Base-by-base conservation (phyloP, 2,329 filamentous ascomycete species). In the Colletotrichum tropicale region DNA sequence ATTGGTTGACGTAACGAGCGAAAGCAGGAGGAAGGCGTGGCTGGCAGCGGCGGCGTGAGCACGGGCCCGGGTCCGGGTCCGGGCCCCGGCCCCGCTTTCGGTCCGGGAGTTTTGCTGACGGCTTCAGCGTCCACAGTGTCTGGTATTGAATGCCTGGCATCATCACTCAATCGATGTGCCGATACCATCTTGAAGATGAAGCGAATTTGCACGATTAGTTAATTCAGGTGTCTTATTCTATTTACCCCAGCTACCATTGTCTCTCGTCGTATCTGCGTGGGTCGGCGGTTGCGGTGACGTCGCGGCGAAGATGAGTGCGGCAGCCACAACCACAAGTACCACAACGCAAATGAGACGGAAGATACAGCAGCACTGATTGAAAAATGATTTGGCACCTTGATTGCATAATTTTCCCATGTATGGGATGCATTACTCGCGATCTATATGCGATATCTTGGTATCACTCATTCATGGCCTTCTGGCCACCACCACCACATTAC, bases 211-310 rank as follows among this genome's bases (percentile, higher is more conserved):
- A 9, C 8, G 16, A 38, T 38, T 3, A 6, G 34, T 36, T 2
- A 16, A 36, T 16, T 8, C 15, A 16, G 34, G 34, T 34, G 34
- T 34, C 6, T 34, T 7, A 2, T 15, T 15, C 6, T 34, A 6
- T 5, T 16, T 38, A 6, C 36, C 15, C 4, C 15, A 8, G 13
- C 6, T 16, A 38, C 7, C 36, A 38, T 18, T 18, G 36, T 16
- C 1, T 38, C 0, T 9, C 36, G 1, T 8, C 36, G 36, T 3
- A 18, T 18, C 1, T n/a, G 16, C 1, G 1, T 10, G 38, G 38
- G 16, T 18, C 0, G 38, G 38, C 38, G 8, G 0, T 18, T 43
- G 16, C 0, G 8, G 9, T n/a, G 2, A n/a, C 38, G 18, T 16
- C 18, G 38, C 18, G 5, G 16, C 38, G 1, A 43, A 43, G 38